These are phyloP conservation scores for Aspergillus saccharolyticus DNA, from an alignment of 495 filamentous ascomycete genomes.

Conservation along the genomic window DNA sequence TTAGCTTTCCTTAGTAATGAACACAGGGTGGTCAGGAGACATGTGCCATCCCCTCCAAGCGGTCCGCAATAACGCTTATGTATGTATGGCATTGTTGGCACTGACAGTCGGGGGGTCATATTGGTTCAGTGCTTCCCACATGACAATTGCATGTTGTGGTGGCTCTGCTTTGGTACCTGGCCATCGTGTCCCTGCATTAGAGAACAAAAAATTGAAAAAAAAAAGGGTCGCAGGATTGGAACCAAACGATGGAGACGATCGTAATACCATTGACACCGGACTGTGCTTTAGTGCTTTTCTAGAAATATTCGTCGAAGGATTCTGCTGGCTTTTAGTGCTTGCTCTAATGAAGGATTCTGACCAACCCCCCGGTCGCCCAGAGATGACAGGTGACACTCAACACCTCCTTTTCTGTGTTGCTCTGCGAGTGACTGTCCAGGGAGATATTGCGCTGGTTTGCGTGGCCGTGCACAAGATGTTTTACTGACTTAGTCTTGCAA, in stretches of 20 bases:
- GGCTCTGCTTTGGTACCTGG: background rate
- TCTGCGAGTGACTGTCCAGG: background rate
- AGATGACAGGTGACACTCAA: background rate
- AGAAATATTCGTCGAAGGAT: background rate
- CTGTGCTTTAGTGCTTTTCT: background rate
- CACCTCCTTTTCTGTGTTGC: background rate
- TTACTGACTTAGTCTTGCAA: no score
- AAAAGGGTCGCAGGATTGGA: background rate
- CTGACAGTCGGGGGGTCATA: background rate
- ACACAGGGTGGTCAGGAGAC: background rate
- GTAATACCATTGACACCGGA: background rate
- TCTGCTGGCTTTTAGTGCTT: background rate
- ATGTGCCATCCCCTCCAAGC: background rate
- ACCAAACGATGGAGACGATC: background rate
- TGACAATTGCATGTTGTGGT: background rate
- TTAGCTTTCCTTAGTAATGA: background rate
- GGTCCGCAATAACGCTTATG: background rate
- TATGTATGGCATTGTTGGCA: background rate
- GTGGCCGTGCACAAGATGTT: no score
- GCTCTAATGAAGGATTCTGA: no score
- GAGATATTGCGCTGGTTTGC: no score
- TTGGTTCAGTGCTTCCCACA: no score
- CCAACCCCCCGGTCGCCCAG: no score
- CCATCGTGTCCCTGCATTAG: background rate
- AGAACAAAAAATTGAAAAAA: no score